Base-by-base conservation (phyloP, 257 asterid species). In the Solanum lignicaule region DNA sequence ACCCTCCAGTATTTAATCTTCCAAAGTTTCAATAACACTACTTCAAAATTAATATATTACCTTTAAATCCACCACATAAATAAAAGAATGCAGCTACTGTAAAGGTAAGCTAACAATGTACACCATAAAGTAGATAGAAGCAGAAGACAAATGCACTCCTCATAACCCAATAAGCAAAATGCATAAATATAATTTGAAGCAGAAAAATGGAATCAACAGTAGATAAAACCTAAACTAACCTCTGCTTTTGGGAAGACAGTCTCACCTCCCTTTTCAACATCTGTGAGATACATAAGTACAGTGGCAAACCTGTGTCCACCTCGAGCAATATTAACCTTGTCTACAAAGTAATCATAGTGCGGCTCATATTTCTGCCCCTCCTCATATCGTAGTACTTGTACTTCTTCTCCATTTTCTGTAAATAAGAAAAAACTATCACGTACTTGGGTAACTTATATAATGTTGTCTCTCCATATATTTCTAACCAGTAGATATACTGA, bases 301-400 rank as follows among this genome's bases (percentile, higher is more conserved):
- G 99, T 97, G 27, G 98, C 99, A 78, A 93, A 41, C 21, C 98
- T 95, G 90, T 97, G 98, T 36, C 99, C 99, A 43, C 99, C 99
- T 66, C 96, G 99, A 79, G 90, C 97, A 71, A 94, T 88, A 91
- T 96, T 97, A 87, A 93, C 96, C 92, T 93, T 91, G 88, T 96
- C 99, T 43, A 89, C 21, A 43, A 97, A 97, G 92, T 97, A 97
- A 89, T 97, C 99, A 41, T 89, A 93, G 86, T 96, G 99, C 20
- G 98, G 94, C 39, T 97, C 99, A 90, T 97, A 97, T 86, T 96
- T 97, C 95, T 97, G 96, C 14, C 99, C 99, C 78, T 91, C 94
- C 93, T 97, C 99, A 85, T 97, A 97, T 74, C 92, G 96, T 83
- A 96, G 90, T 66, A 97, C 98, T 93, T 96, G 99, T 83, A 95